Conservation (phyloP, 129 eudicot species). For the Lactuca saligna region DNA sequence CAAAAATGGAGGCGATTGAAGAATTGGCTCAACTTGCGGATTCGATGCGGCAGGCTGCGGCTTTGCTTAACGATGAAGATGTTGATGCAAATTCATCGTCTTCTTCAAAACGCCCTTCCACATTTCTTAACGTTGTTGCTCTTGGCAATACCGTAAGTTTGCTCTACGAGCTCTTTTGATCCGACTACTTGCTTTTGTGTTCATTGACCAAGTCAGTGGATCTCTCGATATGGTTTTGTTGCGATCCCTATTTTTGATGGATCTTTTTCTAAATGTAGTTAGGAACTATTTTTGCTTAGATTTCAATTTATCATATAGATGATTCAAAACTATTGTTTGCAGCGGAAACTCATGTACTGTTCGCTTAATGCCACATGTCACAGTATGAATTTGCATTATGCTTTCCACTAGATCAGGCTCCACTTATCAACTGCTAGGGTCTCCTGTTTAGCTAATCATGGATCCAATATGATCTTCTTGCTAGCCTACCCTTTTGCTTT, state of each 20-base stretch:
- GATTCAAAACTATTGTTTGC: not conserved
- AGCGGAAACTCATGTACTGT: not conserved
- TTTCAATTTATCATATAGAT: not conserved
- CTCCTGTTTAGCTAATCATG: not conserved
- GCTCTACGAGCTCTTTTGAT: not conserved
- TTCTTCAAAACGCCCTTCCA: constrained; percentile 63
- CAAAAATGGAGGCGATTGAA: constrained; percentile 89
- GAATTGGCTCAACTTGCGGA: constrained; percentile 82
- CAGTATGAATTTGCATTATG: constrained; percentile 6
- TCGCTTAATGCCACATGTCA: not conserved
- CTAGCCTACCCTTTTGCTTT: not conserved
- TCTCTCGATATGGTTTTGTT: constrained; percentile 35
- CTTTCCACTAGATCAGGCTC: not conserved
- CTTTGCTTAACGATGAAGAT: constrained; percentile 91
- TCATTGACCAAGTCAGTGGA: constrained; percentile 32
- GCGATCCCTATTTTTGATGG: constrained; percentile 11
- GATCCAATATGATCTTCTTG: not conserved
- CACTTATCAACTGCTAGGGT: constrained; percentile 3
- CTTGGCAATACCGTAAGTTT: constrained; percentile 94
- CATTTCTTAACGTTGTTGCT: constrained; percentile 88
- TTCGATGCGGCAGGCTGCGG: constrained; percentile 97
- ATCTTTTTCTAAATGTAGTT: constrained; percentile 3
- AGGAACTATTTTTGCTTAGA: not conserved
- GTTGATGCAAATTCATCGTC: constrained; percentile 59
- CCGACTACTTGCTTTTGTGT: constrained; percentile 7